Conservation (phyloP, 2,329 filamentous ascomycete genomes). For the Polytolypa hystricis region DNA sequence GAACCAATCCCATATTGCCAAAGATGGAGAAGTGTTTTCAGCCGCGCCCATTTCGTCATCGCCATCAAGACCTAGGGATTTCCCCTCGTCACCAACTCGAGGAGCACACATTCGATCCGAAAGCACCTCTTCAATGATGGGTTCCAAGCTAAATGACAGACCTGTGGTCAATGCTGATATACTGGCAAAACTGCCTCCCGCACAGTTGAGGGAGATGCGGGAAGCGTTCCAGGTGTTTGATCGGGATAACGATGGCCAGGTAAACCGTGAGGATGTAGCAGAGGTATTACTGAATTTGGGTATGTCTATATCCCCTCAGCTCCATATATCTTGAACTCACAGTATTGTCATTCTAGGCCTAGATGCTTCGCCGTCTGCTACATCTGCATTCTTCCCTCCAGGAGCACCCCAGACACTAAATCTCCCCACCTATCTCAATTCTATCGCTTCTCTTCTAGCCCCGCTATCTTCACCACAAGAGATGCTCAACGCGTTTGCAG, state of each 20-base stretch:
- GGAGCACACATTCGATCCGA: slow-evolving; percentile 18
- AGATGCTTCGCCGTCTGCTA: slow-evolving; percentile 56
- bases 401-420: slow-evolving; percentile 62
- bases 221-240: slow-evolving; percentile 93
- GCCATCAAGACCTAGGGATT: slow-evolving; percentile 27
- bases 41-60: slow-evolving; percentile 21
- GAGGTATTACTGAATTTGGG: slow-evolving; percentile 82
- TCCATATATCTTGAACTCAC: no score
- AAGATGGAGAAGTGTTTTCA: slow-evolving; percentile 28
- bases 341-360: slow-evolving; percentile 54
- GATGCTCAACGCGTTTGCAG: slow-evolving; percentile 78
- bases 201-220: slow-evolving; percentile 75
- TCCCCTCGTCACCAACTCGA: slow-evolving; percentile 30
- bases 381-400: slow-evolving; percentile 70
- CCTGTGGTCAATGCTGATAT: slow-evolving; percentile 13
- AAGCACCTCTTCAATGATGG: slow-evolving; percentile 20
- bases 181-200: slow-evolving; percentile 48
- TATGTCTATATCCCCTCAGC: slow-evolving; percentile 24
- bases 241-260: slow-evolving; percentile 70
- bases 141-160: slow-evolving; percentile 16
- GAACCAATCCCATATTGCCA: slow-evolving; percentile 35
- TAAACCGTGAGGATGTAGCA: slow-evolving; percentile 71
- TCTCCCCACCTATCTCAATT: slow-evolving; percentile 75
- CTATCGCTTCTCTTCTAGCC: slow-evolving; percentile 61
- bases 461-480: slow-evolving; percentile 68